These are phyloP conservation scores for Gossypium ekmanianum DNA, from an alignment of 345 rosid genomes.

Conservation along the genomic window DNA sequence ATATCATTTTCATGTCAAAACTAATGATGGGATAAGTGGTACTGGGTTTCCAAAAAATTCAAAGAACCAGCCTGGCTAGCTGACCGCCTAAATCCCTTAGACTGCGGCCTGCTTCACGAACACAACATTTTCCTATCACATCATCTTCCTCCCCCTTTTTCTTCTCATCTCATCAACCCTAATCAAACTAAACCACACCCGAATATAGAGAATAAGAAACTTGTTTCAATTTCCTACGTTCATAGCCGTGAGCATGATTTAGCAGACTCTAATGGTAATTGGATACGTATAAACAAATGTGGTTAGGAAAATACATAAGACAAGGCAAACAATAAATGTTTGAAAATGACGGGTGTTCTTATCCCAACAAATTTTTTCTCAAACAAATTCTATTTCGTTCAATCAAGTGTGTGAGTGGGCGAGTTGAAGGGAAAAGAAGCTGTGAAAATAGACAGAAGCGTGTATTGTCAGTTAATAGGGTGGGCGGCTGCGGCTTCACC, in stretches of 20 bases:
- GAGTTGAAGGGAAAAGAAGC: neutral
- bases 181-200: neutral
- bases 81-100: neutral
- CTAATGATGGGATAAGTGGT: neutral
- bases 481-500: neutral
- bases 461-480: neutral
- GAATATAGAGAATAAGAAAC: neutral
- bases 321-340: neutral
- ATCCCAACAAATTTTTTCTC: neutral
- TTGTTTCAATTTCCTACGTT: neutral
- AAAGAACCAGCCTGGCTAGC: neutral
- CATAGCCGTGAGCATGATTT: neutral
- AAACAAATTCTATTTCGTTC: neutral
- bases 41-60: neutral
- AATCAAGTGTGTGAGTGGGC: neutral
- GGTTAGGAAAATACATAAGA: neutral
- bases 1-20: conserved; percentile 5
- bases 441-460: neutral
- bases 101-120: conserved; percentile 10
- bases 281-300: too few relatives aligned
- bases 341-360: neutral
- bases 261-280: too few relatives aligned
- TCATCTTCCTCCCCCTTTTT: neutral
- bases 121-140: neutral
- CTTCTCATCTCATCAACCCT: neutral